Conservation (phyloP, 495 filamentous ascomycete genomes). For the Penicillium mononematosum region DNA sequence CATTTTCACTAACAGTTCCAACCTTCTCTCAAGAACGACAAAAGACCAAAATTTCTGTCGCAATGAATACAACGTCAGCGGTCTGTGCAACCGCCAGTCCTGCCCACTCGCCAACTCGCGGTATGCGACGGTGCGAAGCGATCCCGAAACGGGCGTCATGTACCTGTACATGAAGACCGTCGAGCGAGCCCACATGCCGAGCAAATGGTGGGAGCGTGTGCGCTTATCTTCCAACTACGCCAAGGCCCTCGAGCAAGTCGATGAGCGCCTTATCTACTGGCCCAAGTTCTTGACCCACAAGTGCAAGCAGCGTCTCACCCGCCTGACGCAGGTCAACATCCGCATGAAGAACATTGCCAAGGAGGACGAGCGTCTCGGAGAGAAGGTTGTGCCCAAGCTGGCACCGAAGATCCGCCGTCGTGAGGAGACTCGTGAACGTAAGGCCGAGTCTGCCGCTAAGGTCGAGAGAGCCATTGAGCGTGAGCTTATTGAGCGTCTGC, state of each 20-base stretch:
- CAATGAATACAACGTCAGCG: constrained; percentile 94
- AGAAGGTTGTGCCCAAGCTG: constrained; percentile 82
- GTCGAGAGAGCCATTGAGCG: constrained; percentile 94
- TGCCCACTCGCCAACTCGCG: constrained; percentile 95
- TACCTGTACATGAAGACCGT: constrained; percentile 98
- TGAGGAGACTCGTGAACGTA: constrained; percentile 88
- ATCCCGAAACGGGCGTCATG: constrained; percentile 75
- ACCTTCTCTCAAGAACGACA: constrained; percentile 60
- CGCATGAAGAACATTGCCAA: constrained; percentile 77
- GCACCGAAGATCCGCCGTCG: constrained; percentile 88
- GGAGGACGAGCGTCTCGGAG: constrained; percentile 88
- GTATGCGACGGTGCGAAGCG: constrained; percentile 88
- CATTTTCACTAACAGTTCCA: constrained; percentile 14
- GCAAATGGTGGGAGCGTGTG: constrained; percentile 93
- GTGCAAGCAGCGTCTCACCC: constrained; percentile 94
- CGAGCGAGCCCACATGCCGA: constrained; percentile 86
- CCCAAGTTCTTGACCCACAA: constrained; percentile 94
- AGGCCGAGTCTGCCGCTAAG: constrained; percentile 92
- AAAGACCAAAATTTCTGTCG: constrained; percentile 94
- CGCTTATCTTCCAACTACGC: constrained; percentile 88
- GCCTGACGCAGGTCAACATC: constrained; percentile 89
- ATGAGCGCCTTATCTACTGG: constrained; percentile 88
- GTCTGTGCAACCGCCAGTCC: constrained; percentile 90
- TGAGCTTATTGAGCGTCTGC: constrained; percentile 86
- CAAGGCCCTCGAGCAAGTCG: constrained; percentile 82